A percentile compares a stretch with the other conserved stretches of the same genome.
These are phyloP conservation scores for Litchi chinensis DNA, from an alignment of 345 rosid species.

Conservation along the genomic window DNA sequence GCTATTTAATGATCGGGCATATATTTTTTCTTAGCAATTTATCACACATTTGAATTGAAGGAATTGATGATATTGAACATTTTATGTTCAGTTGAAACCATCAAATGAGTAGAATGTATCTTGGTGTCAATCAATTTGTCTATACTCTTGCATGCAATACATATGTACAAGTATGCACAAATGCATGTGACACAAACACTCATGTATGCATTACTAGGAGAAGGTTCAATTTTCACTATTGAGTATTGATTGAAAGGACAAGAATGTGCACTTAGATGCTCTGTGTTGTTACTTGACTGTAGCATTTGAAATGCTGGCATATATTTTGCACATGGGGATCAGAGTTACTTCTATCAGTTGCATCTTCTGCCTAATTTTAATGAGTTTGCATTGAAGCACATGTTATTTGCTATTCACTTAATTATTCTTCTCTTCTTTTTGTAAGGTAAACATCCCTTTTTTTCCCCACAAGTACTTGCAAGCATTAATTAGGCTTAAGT, in stretches of 20 bases:
- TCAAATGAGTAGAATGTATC: not conserved
- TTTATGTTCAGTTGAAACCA: conserved; percentile 1
- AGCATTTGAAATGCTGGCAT: no score
- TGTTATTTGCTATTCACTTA: no score
- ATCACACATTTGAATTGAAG: not conserved
- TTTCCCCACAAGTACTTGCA: no score
- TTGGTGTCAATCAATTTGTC: not conserved
- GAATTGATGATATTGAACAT: conserved; percentile 9
- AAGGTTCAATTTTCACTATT: not conserved
- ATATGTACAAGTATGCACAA: not conserved
- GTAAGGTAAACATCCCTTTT: no score
- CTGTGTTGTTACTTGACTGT: not conserved
- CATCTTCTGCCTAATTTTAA: no score
- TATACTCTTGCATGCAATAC: not conserved
- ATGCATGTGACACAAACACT: not conserved
- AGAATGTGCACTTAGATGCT: not conserved
- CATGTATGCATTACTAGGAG: not conserved
- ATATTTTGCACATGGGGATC: no score
- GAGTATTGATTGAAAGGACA: not conserved
- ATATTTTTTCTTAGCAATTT: not conserved
- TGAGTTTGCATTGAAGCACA: no score
- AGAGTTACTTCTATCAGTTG: no score
- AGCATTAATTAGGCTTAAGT: not conserved
- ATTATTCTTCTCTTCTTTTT: no score
- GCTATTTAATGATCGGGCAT: not conserved